Base-by-base conservation (phyloP, 1,284 basidiomycete genomes). In the Fomitopsis betulina region DNA sequence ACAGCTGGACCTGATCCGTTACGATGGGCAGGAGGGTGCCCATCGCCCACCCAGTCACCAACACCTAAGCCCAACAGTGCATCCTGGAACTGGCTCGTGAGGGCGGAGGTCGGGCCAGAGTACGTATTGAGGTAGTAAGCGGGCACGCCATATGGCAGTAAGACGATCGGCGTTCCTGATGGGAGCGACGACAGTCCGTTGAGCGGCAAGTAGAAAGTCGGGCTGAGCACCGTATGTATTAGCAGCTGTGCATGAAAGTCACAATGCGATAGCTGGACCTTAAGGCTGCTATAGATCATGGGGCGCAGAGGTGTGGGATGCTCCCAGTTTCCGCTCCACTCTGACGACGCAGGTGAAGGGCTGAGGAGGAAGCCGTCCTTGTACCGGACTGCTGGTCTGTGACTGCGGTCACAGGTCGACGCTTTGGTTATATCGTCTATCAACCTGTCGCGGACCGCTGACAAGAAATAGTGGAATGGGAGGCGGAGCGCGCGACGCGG, bases 101-200 rank as follows among this genome's bases (percentile, higher is more conserved):
- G 74, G 2, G 79, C 79, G 10, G 81, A 76, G 2, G 82, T 81
- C 15, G 88, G 84, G 17, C 88, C 89, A 9, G 75, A 73, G 66
- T 90, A 91, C 12, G 75, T 73, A 17, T 82, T 78, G 35, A 91
- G 74, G 63, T 81, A 89, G 68, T 86, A 90, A 1, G 89, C 89
- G 5, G 89, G 89, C 2, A 81, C 84, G 23, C 81, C 85, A 62
- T 85, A 79, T 1, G 89, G 89, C 25, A 91, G 75, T 5, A 91
- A 74, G 9, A 76, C 77, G 45, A 91, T 83, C 5, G 87, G 87
- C 15, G 82, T 78, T 19, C 89, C 87, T 5, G 83, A 69, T 30
- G 79, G 69, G 12, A 82, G 70, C 6, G 82, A 80, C 6, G 77
- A 68, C 27, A 70, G 68, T 10, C 66, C 60, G 27, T 66, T 64